Percentiles rank a stretch among this genome's conserved stretches.
Evolutionary conservation across 2,329 filamentous ascomycete genomes (phyloP).

Genomic region (Verticillium klebahnii): DNA sequence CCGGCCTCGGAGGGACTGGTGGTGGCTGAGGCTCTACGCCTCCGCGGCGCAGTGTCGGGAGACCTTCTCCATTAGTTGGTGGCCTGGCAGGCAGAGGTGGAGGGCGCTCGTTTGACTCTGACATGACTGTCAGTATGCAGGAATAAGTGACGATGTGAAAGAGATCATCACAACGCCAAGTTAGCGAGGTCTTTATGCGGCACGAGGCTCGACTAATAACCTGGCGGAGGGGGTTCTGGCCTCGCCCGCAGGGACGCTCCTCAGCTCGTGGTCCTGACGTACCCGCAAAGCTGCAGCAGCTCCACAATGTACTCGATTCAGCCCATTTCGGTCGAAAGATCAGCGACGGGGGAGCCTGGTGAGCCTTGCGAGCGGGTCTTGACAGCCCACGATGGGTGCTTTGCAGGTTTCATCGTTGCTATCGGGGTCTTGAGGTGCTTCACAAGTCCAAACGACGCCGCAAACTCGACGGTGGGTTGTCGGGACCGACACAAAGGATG

Average conservation of each 20-base stretch:
- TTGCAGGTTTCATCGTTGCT: too few relatives aligned
- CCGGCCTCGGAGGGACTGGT: not conserved
- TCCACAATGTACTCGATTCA: not conserved
- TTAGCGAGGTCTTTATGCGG: not conserved
- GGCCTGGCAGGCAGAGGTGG: not conserved
- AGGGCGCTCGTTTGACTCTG: not conserved
- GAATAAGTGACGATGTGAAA: not conserved
- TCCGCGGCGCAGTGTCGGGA: not conserved
- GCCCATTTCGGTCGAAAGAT: not conserved
- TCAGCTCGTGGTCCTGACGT: not conserved
- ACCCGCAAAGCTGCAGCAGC: not conserved
- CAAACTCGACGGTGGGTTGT: not conserved
- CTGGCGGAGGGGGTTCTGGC: not conserved
- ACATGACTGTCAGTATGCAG: not conserved
- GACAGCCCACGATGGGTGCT: not conserved
- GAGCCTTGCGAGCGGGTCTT: not conserved
- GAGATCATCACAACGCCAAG: not conserved
- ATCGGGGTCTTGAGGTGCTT: too few relatives aligned
- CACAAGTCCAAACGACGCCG: not conserved
- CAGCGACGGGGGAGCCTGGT: not conserved
- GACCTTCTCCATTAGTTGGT: not conserved
- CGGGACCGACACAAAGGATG: not conserved
- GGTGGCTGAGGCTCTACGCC: not conserved
- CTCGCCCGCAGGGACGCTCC: not conserved
- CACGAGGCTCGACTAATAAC: not conserved